Percentiles rank a stretch among this genome's conserved stretches.
Evolutionary conservation across 345 rosid species (phyloP).

Genomic region (Salix koriyanagi): DNA sequence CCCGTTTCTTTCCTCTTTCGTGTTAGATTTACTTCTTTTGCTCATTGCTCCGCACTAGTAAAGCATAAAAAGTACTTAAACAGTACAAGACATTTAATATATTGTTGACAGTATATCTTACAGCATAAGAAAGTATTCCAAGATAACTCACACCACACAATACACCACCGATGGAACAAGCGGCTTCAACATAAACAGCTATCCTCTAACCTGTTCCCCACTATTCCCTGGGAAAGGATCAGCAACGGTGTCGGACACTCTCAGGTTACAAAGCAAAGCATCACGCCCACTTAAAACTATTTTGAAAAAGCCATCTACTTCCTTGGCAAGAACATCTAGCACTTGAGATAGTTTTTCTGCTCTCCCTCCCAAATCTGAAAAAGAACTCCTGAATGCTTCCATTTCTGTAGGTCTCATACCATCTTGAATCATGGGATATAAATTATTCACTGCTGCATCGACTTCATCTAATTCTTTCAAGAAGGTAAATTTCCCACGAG

Average conservation of each 20-base stretch:
- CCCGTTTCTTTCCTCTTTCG: no score
- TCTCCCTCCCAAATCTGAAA: conserved; percentile 33
- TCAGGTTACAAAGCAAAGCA: conserved; percentile 75
- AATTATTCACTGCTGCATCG: conserved; percentile 49
- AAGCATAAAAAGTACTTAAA: not conserved
- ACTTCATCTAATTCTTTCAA: conserved; percentile 66
- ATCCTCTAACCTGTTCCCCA: conserved; percentile 24
- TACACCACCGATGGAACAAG: conserved; percentile 5
- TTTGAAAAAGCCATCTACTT: conserved; percentile 76
- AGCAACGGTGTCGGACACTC: conserved; percentile 36
- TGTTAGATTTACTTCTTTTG: no score
- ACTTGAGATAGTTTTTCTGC: conserved; percentile 64
- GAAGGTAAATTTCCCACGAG: conserved; percentile 33
- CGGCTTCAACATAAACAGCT: conserved; percentile 29
- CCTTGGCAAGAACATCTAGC: conserved; percentile 57
- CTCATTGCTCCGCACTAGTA: not conserved
- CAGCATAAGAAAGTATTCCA: conserved; percentile 10
- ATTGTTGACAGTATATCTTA: conserved; percentile 8
- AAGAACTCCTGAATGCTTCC: conserved; percentile 31
- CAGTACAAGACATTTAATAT: conserved; percentile 6
- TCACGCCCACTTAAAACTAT: conserved; percentile 71
- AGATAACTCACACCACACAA: conserved; percentile 13
- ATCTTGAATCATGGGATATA: conserved; percentile 60
- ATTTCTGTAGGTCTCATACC: conserved; percentile 36
- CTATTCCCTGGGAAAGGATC: conserved; percentile 27